Conservation (phyloP, 169 alveolate genomes). For the Sarcocystis neurona region DNA sequence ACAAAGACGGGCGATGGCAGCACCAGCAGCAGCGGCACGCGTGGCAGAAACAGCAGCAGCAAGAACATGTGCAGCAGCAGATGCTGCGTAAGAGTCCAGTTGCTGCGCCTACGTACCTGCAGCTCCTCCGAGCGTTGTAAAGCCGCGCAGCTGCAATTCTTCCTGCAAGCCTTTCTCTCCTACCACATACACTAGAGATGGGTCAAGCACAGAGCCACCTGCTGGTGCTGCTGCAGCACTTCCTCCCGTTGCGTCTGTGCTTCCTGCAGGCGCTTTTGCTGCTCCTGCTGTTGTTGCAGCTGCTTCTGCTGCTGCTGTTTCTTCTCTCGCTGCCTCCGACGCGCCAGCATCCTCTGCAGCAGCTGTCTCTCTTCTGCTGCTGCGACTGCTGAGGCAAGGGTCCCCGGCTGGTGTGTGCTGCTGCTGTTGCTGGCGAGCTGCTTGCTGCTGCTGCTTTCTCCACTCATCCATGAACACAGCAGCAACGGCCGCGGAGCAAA, state of each 20-base stretch:
- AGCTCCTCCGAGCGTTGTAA: conserved; percentile 42
- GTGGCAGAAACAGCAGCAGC: no score
- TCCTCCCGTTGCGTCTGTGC: conserved; percentile 10
- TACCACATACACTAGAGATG: conserved; percentile 32
- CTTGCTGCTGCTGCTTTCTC: not conserved
- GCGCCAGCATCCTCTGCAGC: no score
- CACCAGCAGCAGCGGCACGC: no score
- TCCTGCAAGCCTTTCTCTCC: conserved; percentile 51
- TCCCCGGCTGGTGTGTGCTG: no score
- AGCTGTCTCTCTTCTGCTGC: no score
- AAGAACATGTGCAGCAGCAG: no score
- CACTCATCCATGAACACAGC: no score
- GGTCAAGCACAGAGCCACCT: not conserved
- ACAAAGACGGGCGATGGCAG: no score
- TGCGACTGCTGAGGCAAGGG: no score
- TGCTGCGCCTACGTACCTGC: conserved; percentile 17
- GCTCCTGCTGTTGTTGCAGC: no score
- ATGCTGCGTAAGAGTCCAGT: not conserved
- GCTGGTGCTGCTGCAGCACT: conserved; percentile 33
- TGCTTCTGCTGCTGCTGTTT: conserved; percentile 3
- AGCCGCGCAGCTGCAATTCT: conserved; percentile 38
- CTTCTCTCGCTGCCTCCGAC: no score
- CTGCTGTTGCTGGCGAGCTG: not conserved
- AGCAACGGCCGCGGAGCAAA: conserved; percentile 11
- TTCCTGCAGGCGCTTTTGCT: conserved; percentile 13